phyloP scores from a whole-genome alignment of 805 yeast genomes.

The Barnettozyma pratensis region DNA sequence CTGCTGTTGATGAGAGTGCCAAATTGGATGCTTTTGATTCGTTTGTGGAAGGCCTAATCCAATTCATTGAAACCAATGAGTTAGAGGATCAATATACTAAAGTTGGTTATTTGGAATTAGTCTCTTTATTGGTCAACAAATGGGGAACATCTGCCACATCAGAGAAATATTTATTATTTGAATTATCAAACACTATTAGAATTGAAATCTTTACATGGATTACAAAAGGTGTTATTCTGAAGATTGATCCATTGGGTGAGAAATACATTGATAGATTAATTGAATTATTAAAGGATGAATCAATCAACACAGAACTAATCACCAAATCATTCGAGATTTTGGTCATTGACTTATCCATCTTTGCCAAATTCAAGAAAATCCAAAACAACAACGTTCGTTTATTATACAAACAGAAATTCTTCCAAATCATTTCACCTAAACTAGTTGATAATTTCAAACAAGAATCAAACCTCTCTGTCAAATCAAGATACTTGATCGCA shows the following conservation, averaged over 20 bases:
- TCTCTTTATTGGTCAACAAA: conserved; percentile 55
- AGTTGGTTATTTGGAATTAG: conserved; percentile 50
- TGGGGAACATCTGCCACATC: conserved; percentile 27
- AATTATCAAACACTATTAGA: conserved; percentile 17
- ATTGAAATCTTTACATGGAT: conserved; percentile 67
- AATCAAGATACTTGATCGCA: conserved; percentile 56
- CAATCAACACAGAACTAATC: conserved; percentile 30
- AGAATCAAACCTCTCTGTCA: conserved; percentile 23
- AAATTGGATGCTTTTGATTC: conserved; percentile 21
- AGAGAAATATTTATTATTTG: background rate
- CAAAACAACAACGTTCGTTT: conserved; percentile 54
- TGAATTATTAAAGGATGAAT: conserved; percentile 27
- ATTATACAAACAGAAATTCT: conserved; percentile 78
- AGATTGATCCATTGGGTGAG: conserved; percentile 39
- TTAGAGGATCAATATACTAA: conserved; percentile 24
- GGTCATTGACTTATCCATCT: conserved; percentile 60
- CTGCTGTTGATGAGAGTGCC: conserved; percentile 45
- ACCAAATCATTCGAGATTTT: conserved; percentile 60
- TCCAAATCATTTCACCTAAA: conserved; percentile 52
- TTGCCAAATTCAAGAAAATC: conserved; percentile 41
- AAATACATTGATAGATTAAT: conserved; percentile 31
- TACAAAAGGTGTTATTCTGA: conserved; percentile 62
- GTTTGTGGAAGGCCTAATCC: conserved; percentile 11
- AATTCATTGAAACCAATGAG: conserved; percentile 10
- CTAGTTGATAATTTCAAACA: conserved; percentile 43